These are phyloP conservation scores for Chaetomiaceae sp. DNA, from an alignment of 2,329 filamentous ascomycete species.

Conservation along the genomic window DNA sequence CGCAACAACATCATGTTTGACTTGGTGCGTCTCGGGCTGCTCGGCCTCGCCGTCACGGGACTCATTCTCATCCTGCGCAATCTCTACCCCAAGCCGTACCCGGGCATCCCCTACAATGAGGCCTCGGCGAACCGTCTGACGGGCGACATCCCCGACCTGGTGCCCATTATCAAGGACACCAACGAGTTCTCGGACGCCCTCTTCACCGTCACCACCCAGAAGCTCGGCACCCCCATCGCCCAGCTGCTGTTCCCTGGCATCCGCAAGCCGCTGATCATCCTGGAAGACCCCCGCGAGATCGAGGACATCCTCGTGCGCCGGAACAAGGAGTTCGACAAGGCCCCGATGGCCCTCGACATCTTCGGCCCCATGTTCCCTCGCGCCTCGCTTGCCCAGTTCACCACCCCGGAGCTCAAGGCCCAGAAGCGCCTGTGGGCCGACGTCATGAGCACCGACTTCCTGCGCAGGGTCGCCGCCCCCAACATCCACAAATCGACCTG, in stretches of 20 bases:
- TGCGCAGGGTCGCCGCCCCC: constrained; percentile 27
- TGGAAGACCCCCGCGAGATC: constrained; percentile 29
- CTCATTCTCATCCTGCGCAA: constrained; percentile 5
- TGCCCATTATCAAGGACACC: neutral
- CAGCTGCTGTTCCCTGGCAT: constrained; percentile 27
- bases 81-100: constrained; percentile 14
- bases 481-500: constrained; percentile 25
- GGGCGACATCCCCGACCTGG: constrained; percentile 14
- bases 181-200: constrained; percentile 8
- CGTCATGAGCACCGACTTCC: constrained; percentile 30
- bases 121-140: constrained; percentile 8
- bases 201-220: constrained; percentile 9
- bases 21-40: constrained; percentile 4
- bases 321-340: constrained; percentile 31
- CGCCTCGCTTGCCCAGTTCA: constrained; percentile 26
- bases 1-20: constrained; percentile 3
- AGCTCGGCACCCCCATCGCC: constrained; percentile 24
- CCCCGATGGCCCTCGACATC: constrained; percentile 22
- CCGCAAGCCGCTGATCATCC: constrained; percentile 23
- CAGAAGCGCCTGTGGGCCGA: constrained; percentile 31
- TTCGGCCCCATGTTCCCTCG: constrained; percentile 28
- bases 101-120: constrained; percentile 18
- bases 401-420: constrained; percentile 27
- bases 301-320: constrained; percentile 30
- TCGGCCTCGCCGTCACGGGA: neutral